Conservation (phyloP, 2,329 filamentous ascomycete genomes). For the Diaporthe batatas region DNA sequence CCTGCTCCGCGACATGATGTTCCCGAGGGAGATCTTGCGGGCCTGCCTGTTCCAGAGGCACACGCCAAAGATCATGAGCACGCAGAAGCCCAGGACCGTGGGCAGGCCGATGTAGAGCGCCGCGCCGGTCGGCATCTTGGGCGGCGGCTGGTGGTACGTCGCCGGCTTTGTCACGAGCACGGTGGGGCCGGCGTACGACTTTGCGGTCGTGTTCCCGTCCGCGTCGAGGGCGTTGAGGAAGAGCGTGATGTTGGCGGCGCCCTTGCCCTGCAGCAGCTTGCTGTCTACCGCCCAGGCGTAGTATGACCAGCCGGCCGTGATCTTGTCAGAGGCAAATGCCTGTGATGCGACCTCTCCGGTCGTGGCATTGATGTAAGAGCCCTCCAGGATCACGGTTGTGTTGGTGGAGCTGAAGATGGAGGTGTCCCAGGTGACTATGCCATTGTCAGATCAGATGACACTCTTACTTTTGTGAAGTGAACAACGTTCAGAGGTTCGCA, state of each 20-base stretch:
- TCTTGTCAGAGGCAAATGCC: slow-evolving; percentile 53
- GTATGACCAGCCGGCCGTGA: slow-evolving; percentile 61
- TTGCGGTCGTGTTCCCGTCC: slow-evolving; percentile 44
- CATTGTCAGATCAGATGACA: slow-evolving; percentile 4
- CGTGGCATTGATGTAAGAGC: slow-evolving; percentile 57
- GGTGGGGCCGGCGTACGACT: slow-evolving; percentile 52
- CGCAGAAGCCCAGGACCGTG: slow-evolving; percentile 60
- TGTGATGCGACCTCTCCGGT: slow-evolving; percentile 46
- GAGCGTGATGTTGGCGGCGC: slow-evolving; percentile 63
- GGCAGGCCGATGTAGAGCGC: slow-evolving; percentile 68
- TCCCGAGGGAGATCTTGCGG: slow-evolving; percentile 64
- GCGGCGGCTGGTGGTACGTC: slow-evolving; percentile 49
- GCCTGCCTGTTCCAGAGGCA: slow-evolving; percentile 67
- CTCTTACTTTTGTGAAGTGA: neutral
- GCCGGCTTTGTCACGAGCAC: slow-evolving; percentile 56
- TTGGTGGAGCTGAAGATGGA: slow-evolving; percentile 61
- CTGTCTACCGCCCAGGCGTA: slow-evolving; percentile 59
- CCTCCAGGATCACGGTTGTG: slow-evolving; percentile 54
- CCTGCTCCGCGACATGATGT: slow-evolving; percentile 61
- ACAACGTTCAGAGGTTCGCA: slow-evolving; percentile 36
- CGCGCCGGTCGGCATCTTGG: slow-evolving; percentile 52
- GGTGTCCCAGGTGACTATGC: slow-evolving; percentile 69
- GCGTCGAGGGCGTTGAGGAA: slow-evolving; percentile 56
- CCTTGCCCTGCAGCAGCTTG: slow-evolving; percentile 51
- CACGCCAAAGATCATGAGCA: slow-evolving; percentile 65